Percentiles rank a stretch among this genome's conserved stretches.
Evolutionary conservation across 345 rosid species (phyloP).

Genomic region (Kandelia obovata): DNA sequence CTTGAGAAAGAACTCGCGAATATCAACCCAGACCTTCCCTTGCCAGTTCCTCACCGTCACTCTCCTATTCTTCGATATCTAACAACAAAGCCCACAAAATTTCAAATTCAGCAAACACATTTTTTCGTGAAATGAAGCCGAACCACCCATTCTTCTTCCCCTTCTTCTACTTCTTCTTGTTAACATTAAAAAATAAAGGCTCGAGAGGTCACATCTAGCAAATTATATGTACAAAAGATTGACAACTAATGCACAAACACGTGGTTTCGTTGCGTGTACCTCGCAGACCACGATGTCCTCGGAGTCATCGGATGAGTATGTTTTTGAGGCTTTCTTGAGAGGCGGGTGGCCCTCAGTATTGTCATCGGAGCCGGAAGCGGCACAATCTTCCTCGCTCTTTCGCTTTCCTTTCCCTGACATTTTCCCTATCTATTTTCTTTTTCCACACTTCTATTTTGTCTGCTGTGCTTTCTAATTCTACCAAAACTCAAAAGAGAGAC

Average conservation of each 20-base stretch:
- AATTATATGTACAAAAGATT: slow-evolving; percentile 6
- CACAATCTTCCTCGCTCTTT: slow-evolving; percentile 51
- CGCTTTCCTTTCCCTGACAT: slow-evolving; percentile 89
- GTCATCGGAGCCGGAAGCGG: slow-evolving; percentile 41
- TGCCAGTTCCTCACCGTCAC: slow-evolving; percentile 83
- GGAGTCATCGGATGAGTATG: slow-evolving; percentile 48
- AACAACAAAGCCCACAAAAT: background rate
- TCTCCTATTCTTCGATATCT: slow-evolving; percentile 85
- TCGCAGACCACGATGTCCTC: slow-evolving; percentile 76
- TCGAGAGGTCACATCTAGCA: too few relatives aligned
- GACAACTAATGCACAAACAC: background rate
- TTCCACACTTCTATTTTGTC: too few relatives aligned
- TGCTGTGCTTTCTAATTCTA: too few relatives aligned
- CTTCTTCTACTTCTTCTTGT: too few relatives aligned
- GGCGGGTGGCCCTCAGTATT: slow-evolving; percentile 55
- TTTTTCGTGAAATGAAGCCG: too few relatives aligned
- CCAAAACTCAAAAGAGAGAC: too few relatives aligned
- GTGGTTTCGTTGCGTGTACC: slow-evolving; percentile 16
- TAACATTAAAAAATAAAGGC: too few relatives aligned
- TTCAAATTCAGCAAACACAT: too few relatives aligned
- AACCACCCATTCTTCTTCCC: too few relatives aligned
- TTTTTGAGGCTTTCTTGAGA: slow-evolving; percentile 56
- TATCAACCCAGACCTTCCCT: slow-evolving; percentile 72
- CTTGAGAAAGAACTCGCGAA: slow-evolving; percentile 84
- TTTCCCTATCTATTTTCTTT: background rate